Evolutionary conservation across 139 green algal genomes (phyloP).

Genomic region (Chlamydomonas applanata): DNA sequence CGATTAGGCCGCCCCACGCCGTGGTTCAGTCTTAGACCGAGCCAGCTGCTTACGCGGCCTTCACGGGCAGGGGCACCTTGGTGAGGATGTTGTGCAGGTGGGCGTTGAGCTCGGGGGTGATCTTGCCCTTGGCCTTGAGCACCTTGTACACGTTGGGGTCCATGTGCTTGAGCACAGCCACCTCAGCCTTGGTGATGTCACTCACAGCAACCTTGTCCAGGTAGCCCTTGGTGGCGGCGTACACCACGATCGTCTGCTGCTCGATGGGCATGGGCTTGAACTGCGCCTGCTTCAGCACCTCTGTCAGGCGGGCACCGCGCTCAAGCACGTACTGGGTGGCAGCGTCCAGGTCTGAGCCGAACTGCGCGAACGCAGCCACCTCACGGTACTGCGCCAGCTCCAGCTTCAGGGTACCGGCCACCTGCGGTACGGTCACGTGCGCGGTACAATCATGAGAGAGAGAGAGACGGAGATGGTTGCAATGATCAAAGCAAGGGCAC

Average conservation of each 20-base stretch:
- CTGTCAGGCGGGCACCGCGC: constrained; percentile 79
- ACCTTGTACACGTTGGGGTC: constrained; percentile 55
- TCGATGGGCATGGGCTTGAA: constrained; percentile 86
- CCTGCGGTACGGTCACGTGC: constrained; percentile 32
- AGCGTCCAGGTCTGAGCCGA: constrained; percentile 87
- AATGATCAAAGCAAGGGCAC: too few relatives aligned
- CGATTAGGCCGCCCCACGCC: too few relatives aligned
- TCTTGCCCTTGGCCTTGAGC: constrained; percentile 53
- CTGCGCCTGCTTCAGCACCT: constrained; percentile 92
- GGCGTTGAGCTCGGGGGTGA: constrained; percentile 56
- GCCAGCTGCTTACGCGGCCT: constrained; percentile 10
- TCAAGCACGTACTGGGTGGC: constrained; percentile 88
- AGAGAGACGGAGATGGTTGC: too few relatives aligned
- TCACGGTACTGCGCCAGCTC: constrained; percentile 90
- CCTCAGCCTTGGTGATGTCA: constrained; percentile 38
- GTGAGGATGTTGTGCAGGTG: constrained; percentile 45
- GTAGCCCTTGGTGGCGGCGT: constrained; percentile 83
- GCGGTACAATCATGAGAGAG: background rate
- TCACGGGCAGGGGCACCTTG: constrained; percentile 40
- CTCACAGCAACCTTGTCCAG: constrained; percentile 67
- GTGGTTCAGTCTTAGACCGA: too few relatives aligned
- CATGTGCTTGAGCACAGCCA: constrained; percentile 55
- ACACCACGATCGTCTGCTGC: constrained; percentile 67
- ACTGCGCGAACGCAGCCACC: constrained; percentile 88
- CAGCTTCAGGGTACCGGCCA: constrained; percentile 70